phyloP scores from a whole-genome alignment of 129 eudicot genomes.

The Flaveria ramosissima region DNA sequence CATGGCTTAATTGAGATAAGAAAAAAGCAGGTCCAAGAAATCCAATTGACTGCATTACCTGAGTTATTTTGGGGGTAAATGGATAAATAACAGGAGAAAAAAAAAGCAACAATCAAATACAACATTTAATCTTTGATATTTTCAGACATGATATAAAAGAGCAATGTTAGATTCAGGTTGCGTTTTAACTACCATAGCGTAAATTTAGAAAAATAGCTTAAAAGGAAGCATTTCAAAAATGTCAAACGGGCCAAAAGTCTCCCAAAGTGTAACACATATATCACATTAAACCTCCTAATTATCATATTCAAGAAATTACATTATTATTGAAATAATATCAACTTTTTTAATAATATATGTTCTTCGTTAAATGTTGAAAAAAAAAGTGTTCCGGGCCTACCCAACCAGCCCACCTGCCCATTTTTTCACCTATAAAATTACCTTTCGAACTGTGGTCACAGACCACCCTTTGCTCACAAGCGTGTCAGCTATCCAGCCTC shows the following conservation, averaged over 20 bases:
- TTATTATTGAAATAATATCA: neutral
- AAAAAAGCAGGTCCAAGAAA: conserved; percentile 98
- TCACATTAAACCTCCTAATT: neutral
- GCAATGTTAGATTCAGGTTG: neutral
- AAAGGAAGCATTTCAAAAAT: neutral
- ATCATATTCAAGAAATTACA: neutral
- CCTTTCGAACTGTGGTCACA: conserved; percentile 86
- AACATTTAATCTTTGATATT: neutral
- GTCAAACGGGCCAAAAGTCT: neutral
- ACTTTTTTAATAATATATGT: neutral
- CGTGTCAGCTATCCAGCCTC: conserved; percentile 99
- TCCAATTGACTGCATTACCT: conserved; percentile 93
- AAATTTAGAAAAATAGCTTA: neutral
- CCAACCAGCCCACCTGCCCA: neutral
- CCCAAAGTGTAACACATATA: neutral
- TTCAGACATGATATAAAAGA: neutral
- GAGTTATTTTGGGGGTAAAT: conserved; percentile 22
- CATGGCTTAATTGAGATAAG: conserved; percentile 89
- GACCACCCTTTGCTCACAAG: conserved; percentile 85
- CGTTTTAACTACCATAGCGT: neutral
- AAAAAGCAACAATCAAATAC: neutral
- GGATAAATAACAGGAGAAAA: neutral
- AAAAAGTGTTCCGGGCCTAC: neutral
- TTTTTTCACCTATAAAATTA: conserved; percentile 31
- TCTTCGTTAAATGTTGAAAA: neutral